Evolutionary conservation across 2,329 filamentous ascomycete genomes (phyloP), one percentile per base, ranked within the genome.

Genomic region (Pseudopithomyces maydicus): DNA sequence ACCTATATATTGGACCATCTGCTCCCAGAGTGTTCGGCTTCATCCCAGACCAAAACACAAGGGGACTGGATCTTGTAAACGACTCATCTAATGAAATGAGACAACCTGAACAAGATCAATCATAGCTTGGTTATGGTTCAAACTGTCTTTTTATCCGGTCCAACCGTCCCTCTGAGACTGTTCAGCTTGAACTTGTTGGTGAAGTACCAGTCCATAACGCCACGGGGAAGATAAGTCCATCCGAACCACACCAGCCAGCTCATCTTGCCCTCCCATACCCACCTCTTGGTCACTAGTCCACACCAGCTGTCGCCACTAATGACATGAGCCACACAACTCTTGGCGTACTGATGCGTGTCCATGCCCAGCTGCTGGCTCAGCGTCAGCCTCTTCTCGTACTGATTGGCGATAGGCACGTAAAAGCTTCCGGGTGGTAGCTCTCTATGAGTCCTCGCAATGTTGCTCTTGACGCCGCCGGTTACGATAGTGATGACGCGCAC

Each of bases 401-500:
- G 80, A 5, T 72, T 74, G 41, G 80, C 75, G 32, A 87, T 75
- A 0, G 84, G 81, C 20, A 79, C 61, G 66, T 85, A 87, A 20
- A 84, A 74, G 0, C 80, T 84, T 44, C 78, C 77, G 8, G 76
- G 71, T 2, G 77, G 74, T 8, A 88, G 68, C 4, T 72, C 69
- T 23, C 84, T 78, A 14, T 83, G 70, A 5, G 74, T 78, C n/a
- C 85, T 78, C 3, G 83, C 81, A 62, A 88, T 85, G 32, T 83
- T 83, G 41, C 80, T 83, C 67, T 83, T 81, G 32, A 88, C 85
- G 10, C 85, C 85, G 10, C 86, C 86, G 1, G 86, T 88, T 6
- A 88, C 73, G 5, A 82, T 70, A 0, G 74, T 81, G 8, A 82
- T 64, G 6, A 82, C 80, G 11, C 76, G 71, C 7, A 82, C 79